Percentiles rank a stretch among this genome's conserved stretches.
Evolutionary conservation across 176 grass and related monocot genomes (phyloP).

Genomic region (Zoysia japonica): DNA sequence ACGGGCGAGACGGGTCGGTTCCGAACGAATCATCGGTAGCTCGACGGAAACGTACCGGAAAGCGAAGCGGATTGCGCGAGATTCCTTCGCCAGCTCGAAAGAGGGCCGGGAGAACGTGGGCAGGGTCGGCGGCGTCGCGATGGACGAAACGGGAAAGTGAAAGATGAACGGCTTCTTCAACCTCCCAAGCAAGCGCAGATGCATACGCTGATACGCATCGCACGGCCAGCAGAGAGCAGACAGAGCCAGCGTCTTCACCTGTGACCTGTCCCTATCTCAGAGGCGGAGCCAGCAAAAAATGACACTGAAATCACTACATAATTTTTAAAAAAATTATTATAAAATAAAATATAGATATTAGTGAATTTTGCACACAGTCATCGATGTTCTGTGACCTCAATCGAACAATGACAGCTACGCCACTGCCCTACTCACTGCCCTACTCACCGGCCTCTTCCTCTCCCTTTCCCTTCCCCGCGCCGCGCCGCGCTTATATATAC

Average conservation of each 20-base stretch:
- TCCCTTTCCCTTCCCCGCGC: slow-evolving; percentile 12
- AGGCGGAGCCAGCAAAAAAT: too few species aligned
- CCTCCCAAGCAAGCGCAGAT: not conserved
- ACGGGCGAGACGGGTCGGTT: not conserved
- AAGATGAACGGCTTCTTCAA: not conserved
- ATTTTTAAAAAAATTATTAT: too few species aligned
- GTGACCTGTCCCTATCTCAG: slow-evolving; percentile 17
- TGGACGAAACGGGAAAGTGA: not conserved
- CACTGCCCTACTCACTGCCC: not conserved
- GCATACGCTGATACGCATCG: not conserved
- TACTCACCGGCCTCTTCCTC: slow-evolving; percentile 34
- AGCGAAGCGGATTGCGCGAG: not conserved
- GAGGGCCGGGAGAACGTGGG: slow-evolving; percentile 52
- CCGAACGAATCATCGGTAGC: not conserved
- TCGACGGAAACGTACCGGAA: slow-evolving; percentile 8
- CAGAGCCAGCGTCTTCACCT: not conserved
- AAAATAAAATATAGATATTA: too few species aligned
- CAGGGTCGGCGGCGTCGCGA: not conserved
- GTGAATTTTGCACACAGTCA: too few species aligned
- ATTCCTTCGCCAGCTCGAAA: slow-evolving; percentile 57
- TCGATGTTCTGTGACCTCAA: too few species aligned
- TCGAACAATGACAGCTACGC: too few species aligned
- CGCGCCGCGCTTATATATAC: slow-evolving; percentile 45
- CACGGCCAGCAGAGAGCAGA: not conserved
- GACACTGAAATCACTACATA: too few species aligned